Conservation (phyloP, 1,139 yeast genomes). For the Eremothecium cymbalariae region DNA sequence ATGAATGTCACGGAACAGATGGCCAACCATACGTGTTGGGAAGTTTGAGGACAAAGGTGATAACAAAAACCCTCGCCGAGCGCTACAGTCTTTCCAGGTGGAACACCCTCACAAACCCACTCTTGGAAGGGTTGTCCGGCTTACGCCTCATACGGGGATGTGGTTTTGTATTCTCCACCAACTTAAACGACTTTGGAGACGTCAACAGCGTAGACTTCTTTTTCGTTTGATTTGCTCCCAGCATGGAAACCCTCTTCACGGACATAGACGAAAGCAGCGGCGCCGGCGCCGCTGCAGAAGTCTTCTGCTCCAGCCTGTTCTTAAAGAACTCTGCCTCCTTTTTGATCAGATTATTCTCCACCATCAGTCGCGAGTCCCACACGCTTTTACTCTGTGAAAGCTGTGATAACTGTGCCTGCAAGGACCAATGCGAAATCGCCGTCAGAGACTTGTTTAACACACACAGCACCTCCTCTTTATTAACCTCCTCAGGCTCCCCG, state of each 20-base stretch:
- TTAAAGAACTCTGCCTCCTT: slow-evolving; percentile 24
- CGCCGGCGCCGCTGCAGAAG: not conserved
- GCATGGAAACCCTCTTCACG: slow-evolving; percentile 7
- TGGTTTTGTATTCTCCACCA: slow-evolving; percentile 28
- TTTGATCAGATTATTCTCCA: slow-evolving; percentile 21
- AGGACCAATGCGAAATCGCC: slow-evolving; percentile 28
- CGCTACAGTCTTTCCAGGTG: slow-evolving; percentile 22
- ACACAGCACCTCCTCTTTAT: slow-evolving; percentile 15
- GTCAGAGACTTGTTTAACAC: slow-evolving; percentile 24
- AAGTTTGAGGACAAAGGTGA: too few relatives aligned
- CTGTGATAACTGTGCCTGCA: slow-evolving; percentile 27
- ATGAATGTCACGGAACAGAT: too few relatives aligned
- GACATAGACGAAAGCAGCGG: slow-evolving; percentile 6
- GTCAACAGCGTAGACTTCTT: not conserved
- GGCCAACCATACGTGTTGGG: too few relatives aligned
- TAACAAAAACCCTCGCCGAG: too few relatives aligned
- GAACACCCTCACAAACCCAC: slow-evolving; percentile 28
- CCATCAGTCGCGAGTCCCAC: slow-evolving; percentile 20
- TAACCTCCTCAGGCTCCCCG: slow-evolving; percentile 9
- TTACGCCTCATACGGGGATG: slow-evolving; percentile 28
- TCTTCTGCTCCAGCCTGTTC: slow-evolving; percentile 12
- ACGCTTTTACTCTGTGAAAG: slow-evolving; percentile 15
- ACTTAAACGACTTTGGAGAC: slow-evolving; percentile 12
- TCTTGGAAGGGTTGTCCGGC: slow-evolving; percentile 26
- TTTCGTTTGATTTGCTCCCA: slow-evolving; percentile 5